Evolutionary conservation across 139 green algal genomes (phyloP), one percentile per base, ranked within the genome.

Genomic region (Closterium sp.): DNA sequence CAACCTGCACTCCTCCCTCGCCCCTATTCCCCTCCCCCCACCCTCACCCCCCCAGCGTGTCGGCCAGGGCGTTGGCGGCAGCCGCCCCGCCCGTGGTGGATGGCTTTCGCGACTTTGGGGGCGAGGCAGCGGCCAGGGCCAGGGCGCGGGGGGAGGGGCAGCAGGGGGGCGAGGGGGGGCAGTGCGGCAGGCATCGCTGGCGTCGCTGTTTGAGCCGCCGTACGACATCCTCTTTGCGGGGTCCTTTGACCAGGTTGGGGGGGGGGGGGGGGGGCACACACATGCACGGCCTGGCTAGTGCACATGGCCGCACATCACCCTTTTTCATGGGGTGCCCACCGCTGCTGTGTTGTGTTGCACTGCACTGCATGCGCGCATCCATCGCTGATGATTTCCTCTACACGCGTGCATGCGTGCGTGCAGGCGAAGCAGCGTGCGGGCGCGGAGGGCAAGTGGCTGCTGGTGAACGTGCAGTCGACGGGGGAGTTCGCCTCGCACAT

Each of bases 391-490:
- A n/a, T n/a, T n/a, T n/a, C n/a, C n/a, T n/a, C n/a, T 69, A 19
- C 10, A 23, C 23, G 33, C 9, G 10, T 87, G 84, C 0, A 87
- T 55, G 33, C 33, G 33, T 21, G 34, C 0, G 35, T 91, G 90
- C 91, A 93, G 89, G 0, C 90, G 30, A 85, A 91, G 28, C 38
- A 31, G 19, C 87, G 91, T 35, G 86, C 76, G 12, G 21, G 36
- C 30, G 83, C 92, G n/a, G 43, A 97, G 87, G 92, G 91, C 36
- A 93, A 90, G 32, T 97, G 96, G 95, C 95, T 98, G 94, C 89
- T 98, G 36, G 85, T 98, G 6, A 98, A 98, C 91, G 64, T 98
- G 69, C 97, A 98, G 93, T 94, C 83, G 36, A 89, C 94, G 33
- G 93, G 88, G 10, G 93, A 98, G 94, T 98, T 98, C 95, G 96